phyloP scores from a whole-genome alignment of 2,329 filamentous ascomycete species.

The Aspergillus fischeri region DNA sequence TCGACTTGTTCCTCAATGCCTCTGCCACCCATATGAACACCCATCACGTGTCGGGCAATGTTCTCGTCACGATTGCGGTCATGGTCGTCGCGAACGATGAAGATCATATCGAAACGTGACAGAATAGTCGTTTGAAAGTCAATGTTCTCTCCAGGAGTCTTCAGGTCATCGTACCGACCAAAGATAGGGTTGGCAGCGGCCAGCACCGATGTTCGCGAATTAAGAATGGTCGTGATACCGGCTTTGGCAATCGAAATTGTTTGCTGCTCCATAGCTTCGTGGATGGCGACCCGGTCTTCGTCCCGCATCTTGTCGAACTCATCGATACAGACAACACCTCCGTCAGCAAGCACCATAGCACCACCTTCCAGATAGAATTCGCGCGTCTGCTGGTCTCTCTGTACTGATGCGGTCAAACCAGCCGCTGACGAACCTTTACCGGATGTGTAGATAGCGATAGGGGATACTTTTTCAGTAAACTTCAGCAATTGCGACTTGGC shows the following conservation, averaged over 20 bases:
- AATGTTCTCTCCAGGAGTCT: conserved; percentile 95
- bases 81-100: conserved; percentile 95
- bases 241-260: conserved; percentile 99
- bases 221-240: conserved; percentile 96
- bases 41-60: conserved; percentile 96
- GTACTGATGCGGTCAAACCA: conserved; percentile 94
- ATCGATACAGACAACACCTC: conserved; percentile 96
- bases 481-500: conserved; percentile 97
- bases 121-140: conserved; percentile 98
- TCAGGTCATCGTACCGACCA: conserved; percentile 95
- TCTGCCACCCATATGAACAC: conserved; percentile 88
- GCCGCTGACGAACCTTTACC: conserved; percentile 97
- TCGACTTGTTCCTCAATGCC: conserved; percentile 77
- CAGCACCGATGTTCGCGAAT: conserved; percentile 89
- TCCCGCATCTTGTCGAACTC: conserved; percentile 99
- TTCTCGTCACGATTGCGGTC: conserved; percentile 83
- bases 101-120: conserved; percentile 99
- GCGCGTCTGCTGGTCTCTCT: conserved; percentile 83
- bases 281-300: conserved; percentile 94
- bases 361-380: conserved; percentile 98
- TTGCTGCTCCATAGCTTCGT: conserved; percentile 99
- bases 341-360: conserved; percentile 96
- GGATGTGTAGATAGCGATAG: conserved; percentile 97
- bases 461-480: conserved; percentile 93
- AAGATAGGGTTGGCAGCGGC: conserved; percentile 97